These are phyloP conservation scores for Begonia masoniana DNA, from an alignment of 306 rosid genomes.

Conservation along the genomic window DNA sequence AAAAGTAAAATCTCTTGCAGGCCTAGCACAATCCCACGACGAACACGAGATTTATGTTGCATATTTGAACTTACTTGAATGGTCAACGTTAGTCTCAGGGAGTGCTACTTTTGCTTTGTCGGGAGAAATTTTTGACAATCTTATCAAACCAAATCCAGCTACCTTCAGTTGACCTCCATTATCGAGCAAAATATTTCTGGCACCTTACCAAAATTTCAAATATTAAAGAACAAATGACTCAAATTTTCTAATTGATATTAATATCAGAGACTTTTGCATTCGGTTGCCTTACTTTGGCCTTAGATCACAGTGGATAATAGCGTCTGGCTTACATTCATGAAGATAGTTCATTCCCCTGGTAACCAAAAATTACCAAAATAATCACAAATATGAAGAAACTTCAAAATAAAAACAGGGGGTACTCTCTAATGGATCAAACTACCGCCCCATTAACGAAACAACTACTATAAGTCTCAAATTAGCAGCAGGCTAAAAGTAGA, in stretches of 20 bases:
- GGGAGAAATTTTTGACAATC: conserved; percentile 49
- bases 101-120: conserved; percentile 54
- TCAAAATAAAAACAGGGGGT: no score
- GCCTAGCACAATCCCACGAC: no score
- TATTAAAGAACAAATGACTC: conserved; percentile 58
- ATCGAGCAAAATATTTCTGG: conserved; percentile 99
- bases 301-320: conserved; percentile 91
- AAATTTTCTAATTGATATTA: conserved; percentile 9
- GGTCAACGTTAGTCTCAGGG: conserved; percentile 34
- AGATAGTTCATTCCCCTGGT: conserved; percentile 99
- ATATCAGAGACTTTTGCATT: conserved; percentile 31
- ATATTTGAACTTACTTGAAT: conserved; percentile 40
- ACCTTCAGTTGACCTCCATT: conserved; percentile 89
- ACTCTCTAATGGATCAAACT: no score
- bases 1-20: no score
- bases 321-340: conserved; percentile 98
- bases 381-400: conserved; percentile 12
- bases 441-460: background rate
- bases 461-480: background rate
- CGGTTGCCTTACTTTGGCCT: conserved; percentile 96
- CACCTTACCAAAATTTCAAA: conserved; percentile 88
- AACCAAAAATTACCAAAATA: conserved; percentile 21
- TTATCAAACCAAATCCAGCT: conserved; percentile 78
- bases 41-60: no score
- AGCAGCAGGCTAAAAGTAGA: background rate